Evolutionary conservation across 2,329 filamentous ascomycete species (phyloP).

Genomic region (Simplicillium sp.): DNA sequence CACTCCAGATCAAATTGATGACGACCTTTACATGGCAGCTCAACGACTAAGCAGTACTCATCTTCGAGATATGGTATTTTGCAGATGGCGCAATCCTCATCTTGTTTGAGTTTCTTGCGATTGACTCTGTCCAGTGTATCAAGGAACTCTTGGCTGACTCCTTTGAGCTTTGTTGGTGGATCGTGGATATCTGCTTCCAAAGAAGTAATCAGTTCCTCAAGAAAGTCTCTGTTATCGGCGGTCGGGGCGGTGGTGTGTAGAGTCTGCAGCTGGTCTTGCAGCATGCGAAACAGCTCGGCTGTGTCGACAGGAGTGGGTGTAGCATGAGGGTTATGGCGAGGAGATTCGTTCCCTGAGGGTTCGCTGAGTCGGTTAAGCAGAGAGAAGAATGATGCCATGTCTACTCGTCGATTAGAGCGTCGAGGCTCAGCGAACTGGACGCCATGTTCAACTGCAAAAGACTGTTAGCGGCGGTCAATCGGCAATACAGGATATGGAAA

Average conservation of each 20-base stretch:
- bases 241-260: constrained; percentile 39
- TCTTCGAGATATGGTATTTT: constrained; percentile 53
- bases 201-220: constrained; percentile 35
- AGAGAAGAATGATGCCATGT: constrained; percentile 55
- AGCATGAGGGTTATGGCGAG: constrained; percentile 44
- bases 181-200: constrained; percentile 42
- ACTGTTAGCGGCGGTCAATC: not conserved
- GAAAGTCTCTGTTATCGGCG: constrained; percentile 37
- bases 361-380: constrained; percentile 44
- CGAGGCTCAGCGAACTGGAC: constrained; percentile 35
- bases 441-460: constrained; percentile 50
- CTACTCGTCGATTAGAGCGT: constrained; percentile 40
- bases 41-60: constrained; percentile 51
- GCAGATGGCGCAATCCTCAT: constrained; percentile 54
- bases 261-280: constrained; percentile 48
- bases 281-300: constrained; percentile 45
- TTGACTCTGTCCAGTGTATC: constrained; percentile 50
- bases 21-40: constrained; percentile 49
- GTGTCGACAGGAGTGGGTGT: constrained; percentile 52
- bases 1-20: constrained; percentile 60
- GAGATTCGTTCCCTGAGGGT: constrained; percentile 20
- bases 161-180: constrained; percentile 40
- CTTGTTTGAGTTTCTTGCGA: constrained; percentile 35
- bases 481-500: not conserved
- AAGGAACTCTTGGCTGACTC: constrained; percentile 50